These are phyloP conservation scores for Arthrobotrys megalospora DNA, from an alignment of 2,329 filamentous ascomycete species.

Conservation along the genomic window DNA sequence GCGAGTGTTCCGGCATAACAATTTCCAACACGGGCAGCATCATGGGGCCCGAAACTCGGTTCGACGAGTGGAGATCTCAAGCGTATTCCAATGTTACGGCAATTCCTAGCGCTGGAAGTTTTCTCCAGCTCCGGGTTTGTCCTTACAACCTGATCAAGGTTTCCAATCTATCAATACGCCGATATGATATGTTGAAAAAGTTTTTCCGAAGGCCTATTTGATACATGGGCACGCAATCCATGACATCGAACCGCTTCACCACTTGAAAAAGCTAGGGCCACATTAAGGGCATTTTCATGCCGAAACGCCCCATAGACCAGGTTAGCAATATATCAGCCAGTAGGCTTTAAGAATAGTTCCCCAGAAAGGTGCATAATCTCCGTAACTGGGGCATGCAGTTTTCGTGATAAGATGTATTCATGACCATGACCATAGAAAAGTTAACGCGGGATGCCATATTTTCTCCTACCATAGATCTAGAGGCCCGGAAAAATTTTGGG, in stretches of 20 bases:
- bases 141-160: not conserved
- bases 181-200: conserved; percentile 37
- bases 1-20: conserved; percentile 18
- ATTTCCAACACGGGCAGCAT: not conserved
- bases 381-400: conserved; percentile 9
- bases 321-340: conserved; percentile 17
- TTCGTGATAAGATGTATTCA: conserved; percentile 28
- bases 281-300: conserved; percentile 17
- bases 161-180: not conserved
- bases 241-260: conserved; percentile 8
- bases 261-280: conserved; percentile 19
- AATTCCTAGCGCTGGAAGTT: conserved; percentile 34
- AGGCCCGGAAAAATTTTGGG: conserved; percentile 44
- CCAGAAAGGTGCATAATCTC: conserved; percentile 40
- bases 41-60: not conserved
- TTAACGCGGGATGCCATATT: conserved; percentile 6
- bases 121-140: conserved; percentile 5
- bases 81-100: not conserved
- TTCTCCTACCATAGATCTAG: not conserved
- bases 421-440: not conserved
- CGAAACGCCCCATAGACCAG: conserved; percentile 1
- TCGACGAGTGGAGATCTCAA: conserved; percentile 31
- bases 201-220: conserved; percentile 47
- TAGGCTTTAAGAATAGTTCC: conserved; percentile 19
- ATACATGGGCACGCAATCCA: not conserved